phyloP scores from a whole-genome alignment of 2,329 filamentous ascomycete genomes.

The Ramularia endophylla region DNA sequence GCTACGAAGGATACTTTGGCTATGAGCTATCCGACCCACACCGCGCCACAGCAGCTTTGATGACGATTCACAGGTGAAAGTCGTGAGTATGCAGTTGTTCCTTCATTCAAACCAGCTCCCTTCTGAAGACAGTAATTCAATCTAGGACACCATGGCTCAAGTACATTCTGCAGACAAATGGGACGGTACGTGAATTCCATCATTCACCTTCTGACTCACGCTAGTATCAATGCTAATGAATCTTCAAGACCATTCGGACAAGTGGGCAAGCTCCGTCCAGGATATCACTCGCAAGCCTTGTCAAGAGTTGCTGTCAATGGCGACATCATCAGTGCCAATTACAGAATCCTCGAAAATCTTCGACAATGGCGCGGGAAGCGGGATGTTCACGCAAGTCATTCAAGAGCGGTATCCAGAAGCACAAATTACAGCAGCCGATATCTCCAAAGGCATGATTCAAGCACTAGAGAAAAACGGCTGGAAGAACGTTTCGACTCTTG shows the following conservation, averaged over 20 bases:
- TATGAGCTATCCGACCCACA: no score
- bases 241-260: slow-evolving; percentile 4
- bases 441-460: slow-evolving; percentile 9
- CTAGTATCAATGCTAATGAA: no score
- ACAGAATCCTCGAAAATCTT: slow-evolving; percentile 1
- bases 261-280: slow-evolving; percentile 11
- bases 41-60: no score
- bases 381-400: slow-evolving; percentile 8
- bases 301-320: slow-evolving; percentile 6
- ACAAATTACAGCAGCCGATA: slow-evolving; percentile 7
- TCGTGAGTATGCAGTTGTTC: no score
- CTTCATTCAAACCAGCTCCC: no score
- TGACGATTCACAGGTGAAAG: no score
- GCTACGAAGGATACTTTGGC: no score
- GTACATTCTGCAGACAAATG: slow-evolving; percentile 3
- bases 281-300: slow-evolving; percentile 9
- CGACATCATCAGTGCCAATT: neutral
- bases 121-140: no score
- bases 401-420: slow-evolving; percentile 2
- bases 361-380: slow-evolving; percentile 12
- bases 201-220: no score
- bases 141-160: slow-evolving; percentile 5
- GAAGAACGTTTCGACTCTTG: slow-evolving; percentile 3
- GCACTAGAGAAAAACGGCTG: slow-evolving; percentile 1
- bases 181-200: neutral